Evolutionary conservation across 1,139 yeast species (phyloP).

Genomic region (Pichia sp.): DNA sequence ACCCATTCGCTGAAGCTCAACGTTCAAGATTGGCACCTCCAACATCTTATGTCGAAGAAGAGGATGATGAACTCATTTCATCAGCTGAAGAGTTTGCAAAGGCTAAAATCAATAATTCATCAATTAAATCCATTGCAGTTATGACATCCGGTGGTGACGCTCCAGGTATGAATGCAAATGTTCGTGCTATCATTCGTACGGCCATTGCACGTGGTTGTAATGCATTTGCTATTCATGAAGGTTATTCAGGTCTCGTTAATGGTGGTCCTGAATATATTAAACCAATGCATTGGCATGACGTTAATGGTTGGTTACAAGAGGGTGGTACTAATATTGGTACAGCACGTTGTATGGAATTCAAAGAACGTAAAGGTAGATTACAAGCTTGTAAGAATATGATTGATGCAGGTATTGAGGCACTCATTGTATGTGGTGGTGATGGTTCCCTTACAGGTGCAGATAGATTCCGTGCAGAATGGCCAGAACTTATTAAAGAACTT

Average conservation of each 20-base stretch:
- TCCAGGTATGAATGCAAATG: conserved; percentile 82
- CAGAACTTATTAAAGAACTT: conserved; percentile 57
- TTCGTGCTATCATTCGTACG: conserved; percentile 71
- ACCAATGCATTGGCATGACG: conserved; percentile 72
- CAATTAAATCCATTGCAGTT: conserved; percentile 68
- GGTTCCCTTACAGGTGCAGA: conserved; percentile 84
- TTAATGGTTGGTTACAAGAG: conserved; percentile 62
- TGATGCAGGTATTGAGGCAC: conserved; percentile 67
- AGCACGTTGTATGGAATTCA: conserved; percentile 65
- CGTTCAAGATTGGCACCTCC: too few species aligned
- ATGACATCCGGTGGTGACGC: conserved; percentile 90
- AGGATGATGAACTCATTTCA: too few species aligned
- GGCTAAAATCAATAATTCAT: too few species aligned
- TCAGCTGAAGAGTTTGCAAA: too few species aligned
- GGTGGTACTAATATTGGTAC: conserved; percentile 85
- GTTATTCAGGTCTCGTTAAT: conserved; percentile 67
- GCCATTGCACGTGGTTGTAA: conserved; percentile 67
- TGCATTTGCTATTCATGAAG: conserved; percentile 69
- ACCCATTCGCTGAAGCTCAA: conserved; percentile 38
- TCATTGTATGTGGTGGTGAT: conserved; percentile 81
- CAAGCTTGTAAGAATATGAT: conserved; percentile 63
- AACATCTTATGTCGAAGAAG: too few species aligned
- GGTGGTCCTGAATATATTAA: conserved; percentile 57
- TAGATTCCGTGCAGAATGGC: conserved; percentile 74
- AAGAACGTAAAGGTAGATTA: conserved; percentile 61